These are phyloP conservation scores for Raffaelea albimanens DNA, from an alignment of 2,329 filamentous ascomycete species.

Conservation along the genomic window DNA sequence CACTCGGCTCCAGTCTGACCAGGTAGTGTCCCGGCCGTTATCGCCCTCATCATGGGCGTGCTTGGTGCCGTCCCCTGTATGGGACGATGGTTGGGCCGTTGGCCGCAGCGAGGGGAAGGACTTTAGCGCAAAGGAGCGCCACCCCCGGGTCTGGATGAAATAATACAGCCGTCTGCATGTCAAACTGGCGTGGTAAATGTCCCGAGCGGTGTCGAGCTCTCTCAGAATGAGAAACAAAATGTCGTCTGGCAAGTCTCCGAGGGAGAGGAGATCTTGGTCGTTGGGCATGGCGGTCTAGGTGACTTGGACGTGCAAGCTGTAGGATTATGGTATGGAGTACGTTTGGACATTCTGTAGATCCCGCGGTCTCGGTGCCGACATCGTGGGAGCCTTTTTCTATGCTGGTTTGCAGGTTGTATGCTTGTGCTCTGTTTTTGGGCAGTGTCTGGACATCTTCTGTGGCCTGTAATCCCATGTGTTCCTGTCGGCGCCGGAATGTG, in stretches of 20 bases:
- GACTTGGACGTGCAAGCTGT: background rate
- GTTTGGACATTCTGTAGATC: no score
- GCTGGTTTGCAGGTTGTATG: no score
- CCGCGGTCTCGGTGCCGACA: no score
- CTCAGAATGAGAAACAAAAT: conserved; percentile 38
- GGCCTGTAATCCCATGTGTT: no score
- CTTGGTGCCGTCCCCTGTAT: background rate
- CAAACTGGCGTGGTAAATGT: conserved; percentile 31
- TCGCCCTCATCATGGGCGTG: background rate
- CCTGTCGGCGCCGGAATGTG: no score
- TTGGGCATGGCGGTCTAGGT: no score
- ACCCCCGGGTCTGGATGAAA: conserved; percentile 31
- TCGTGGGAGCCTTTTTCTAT: no score
- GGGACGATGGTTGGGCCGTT: background rate
- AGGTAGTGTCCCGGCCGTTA: background rate
- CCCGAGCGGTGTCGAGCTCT: conserved; percentile 37
- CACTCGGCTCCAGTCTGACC: conserved; percentile 24
- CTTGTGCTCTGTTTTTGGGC: no score
- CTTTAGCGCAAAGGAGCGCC: conserved; percentile 38
- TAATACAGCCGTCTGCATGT: conserved; percentile 28
- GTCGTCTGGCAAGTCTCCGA: conserved; percentile 39
- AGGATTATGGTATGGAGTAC: no score
- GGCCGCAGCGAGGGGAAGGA: conserved; percentile 31
- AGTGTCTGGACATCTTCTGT: no score
- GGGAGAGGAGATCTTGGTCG: conserved; percentile 5